Evolutionary conservation across 169 alveolate genomes (phyloP).

Genomic region (Plasmodium falciparum): DNA sequence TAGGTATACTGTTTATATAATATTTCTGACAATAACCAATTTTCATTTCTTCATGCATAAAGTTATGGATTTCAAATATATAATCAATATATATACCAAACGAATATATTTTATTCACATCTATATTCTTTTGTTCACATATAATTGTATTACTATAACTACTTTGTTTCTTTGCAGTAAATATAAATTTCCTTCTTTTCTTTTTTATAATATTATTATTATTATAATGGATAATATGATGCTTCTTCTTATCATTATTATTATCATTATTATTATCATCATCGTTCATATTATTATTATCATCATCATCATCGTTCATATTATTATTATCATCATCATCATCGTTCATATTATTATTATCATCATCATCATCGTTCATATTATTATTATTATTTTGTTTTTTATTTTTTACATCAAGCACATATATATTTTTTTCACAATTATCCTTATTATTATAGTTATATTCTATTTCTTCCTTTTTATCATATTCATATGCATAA

Average conservation of each 20-base stretch:
- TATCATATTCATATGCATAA: background rate
- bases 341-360: no score
- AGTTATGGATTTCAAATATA: slow-evolving; percentile 49
- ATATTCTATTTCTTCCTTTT: background rate
- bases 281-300: no score
- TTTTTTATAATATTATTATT: background rate
- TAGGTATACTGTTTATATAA: slow-evolving; percentile 13
- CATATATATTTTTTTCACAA: no score
- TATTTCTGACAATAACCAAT: slow-evolving; percentile 51
- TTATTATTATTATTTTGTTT: no score
- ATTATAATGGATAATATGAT: no score
- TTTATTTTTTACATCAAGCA: no score
- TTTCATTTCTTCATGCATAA: slow-evolving; percentile 23
- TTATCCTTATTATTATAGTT: background rate
- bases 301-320: no score
- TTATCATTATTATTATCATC: no score
- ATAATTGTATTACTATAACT: slow-evolving; percentile 51
- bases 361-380: no score
- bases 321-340: no score
- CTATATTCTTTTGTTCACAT: slow-evolving; percentile 61
- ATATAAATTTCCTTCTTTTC: background rate
- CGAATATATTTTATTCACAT: slow-evolving; percentile 23
- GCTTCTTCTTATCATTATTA: no score
- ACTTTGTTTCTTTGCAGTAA: slow-evolving; percentile 56
- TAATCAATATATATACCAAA: slow-evolving; percentile 48